Evolutionary conservation across 441 rosid species (phyloP).

Genomic region (Adansonia gregorii): DNA sequence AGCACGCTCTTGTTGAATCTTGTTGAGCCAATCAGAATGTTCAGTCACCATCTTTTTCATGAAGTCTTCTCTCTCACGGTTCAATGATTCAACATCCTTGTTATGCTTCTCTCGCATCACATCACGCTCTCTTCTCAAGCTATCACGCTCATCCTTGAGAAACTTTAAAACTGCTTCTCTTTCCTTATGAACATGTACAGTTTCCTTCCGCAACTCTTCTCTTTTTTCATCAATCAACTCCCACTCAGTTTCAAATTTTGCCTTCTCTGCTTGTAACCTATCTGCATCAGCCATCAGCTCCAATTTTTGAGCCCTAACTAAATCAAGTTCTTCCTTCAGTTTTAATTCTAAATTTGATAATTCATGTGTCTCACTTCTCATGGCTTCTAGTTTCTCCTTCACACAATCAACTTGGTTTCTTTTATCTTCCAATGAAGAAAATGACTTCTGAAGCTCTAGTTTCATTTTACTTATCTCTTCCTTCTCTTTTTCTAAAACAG

Average conservation of each 20-base stretch:
- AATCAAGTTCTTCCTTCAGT: constrained; percentile 92
- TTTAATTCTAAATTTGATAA: constrained; percentile 68
- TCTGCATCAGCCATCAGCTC: constrained; percentile 83
- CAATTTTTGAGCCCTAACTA: constrained; percentile 70
- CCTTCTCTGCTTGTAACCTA: constrained; percentile 73
- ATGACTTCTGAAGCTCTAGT: constrained; percentile 63
- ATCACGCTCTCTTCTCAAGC: constrained; percentile 68
- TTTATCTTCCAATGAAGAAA: constrained; percentile 64
- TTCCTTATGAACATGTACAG: constrained; percentile 59
- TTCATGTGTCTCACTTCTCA: constrained; percentile 75
- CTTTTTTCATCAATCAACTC: constrained; percentile 91
- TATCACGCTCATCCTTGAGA: constrained; percentile 82
- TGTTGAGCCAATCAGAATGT: constrained; percentile 81
- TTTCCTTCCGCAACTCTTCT: constrained; percentile 72
- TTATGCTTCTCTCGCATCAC: constrained; percentile 68
- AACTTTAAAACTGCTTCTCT: constrained; percentile 65
- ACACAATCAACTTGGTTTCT: constrained; percentile 66
- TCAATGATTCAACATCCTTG: constrained; percentile 58
- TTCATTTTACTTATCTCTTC: constrained; percentile 58
- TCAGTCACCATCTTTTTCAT: constrained; percentile 78
- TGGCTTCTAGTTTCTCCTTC: constrained; percentile 63
- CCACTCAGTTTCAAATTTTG: constrained; percentile 93
- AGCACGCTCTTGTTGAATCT: constrained; percentile 83
- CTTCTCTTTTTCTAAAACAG: constrained; percentile 56
- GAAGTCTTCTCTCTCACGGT: constrained; percentile 78